Conservation (phyloP, 371 early-diverging fungal species). For the Umbelopsis sp. region DNA sequence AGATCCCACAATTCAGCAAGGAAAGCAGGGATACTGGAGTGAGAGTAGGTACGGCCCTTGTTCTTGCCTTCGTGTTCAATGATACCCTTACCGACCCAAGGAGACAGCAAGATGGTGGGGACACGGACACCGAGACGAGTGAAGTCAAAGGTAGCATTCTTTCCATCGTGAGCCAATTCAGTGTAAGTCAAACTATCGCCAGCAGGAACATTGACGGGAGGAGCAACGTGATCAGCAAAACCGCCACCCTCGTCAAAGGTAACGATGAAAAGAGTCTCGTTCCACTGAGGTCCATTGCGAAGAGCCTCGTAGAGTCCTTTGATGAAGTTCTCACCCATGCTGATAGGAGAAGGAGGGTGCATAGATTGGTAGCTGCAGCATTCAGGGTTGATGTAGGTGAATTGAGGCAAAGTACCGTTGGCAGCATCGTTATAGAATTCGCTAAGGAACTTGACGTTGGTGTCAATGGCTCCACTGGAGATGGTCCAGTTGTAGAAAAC, state of each 20-base stretch:
- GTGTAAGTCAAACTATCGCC: constrained; percentile 25
- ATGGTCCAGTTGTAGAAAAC: constrained; percentile 24
- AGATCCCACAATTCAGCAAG: constrained; percentile 37
- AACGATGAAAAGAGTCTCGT: constrained; percentile 24
- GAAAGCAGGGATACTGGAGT: constrained; percentile 41
- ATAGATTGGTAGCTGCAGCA: constrained; percentile 22
- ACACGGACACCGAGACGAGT: constrained; percentile 46
- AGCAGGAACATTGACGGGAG: constrained; percentile 23
- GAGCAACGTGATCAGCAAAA: constrained; percentile 28
- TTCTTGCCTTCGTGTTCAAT: constrained; percentile 22
- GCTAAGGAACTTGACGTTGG: constrained; percentile 19
- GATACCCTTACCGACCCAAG: constrained; percentile 36
- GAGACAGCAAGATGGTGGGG: constrained; percentile 46
- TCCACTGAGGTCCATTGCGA: constrained; percentile 30
- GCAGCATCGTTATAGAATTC: constrained; percentile 23
- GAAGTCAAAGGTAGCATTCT: constrained; percentile 29
- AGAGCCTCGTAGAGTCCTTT: constrained; percentile 34
- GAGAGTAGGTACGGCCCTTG: constrained; percentile 27
- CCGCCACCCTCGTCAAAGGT: constrained; percentile 26
- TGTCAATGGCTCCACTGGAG: constrained; percentile 19
- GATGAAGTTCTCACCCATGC: constrained; percentile 30
- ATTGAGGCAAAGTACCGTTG: constrained; percentile 23
- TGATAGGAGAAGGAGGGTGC: constrained; percentile 21
- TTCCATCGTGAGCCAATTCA: constrained; percentile 24
- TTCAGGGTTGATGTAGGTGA: constrained; percentile 27